Base-by-base conservation (phyloP, 805 yeast genomes). In the Candida pseudoglaebosa region DNA sequence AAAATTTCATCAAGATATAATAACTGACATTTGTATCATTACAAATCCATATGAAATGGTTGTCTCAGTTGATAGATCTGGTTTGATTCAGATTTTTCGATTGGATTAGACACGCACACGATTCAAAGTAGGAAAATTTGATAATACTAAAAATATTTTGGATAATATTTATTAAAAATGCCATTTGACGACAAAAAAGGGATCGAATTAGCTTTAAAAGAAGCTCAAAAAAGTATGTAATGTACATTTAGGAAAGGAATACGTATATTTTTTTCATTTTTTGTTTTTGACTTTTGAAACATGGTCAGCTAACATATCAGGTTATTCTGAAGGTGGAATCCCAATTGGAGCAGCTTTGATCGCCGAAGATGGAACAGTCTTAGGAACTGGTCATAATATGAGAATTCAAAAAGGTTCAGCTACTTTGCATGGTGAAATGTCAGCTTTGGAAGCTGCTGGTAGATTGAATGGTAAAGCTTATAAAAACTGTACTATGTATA, bases 371-470 rank as follows among this genome's bases (percentile, higher is more conserved):
- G 97, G 97, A 14, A 75, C 77, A 3, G 75, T 91, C 9, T 68
- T 90, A 9, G 96, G 96, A 19, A 70, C 80, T 34, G 98, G 99
- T 10, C 98, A 88, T 61, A 91, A 91, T 62, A 72, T 78, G 80
- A 75, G 99, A 52, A 74, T 91, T 45, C 98, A 91, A 62, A 84
- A 86, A 57, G 68, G 73, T 14, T 83, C 95, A 9, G 79, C 96
- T 13, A 86, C 83, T 13, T 68, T 91, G 42, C 99, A 91, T 53
- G 99, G 96, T 15, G 99, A 91, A 57, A 93, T 86, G 50, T 75
- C 90, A 8, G 80, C 95, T 6, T 70, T 93, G 42, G 96, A 89
- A 54, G 81, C 85, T 46, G 95, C 96, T 15, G 98, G 98, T 5
- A 76, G 98, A 53, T 69, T 93, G 41, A 80, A 82, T 16, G 97